Base-by-base conservation (phyloP, 1,284 basidiomycete species). In the Ceratobasidium theobromae region DNA sequence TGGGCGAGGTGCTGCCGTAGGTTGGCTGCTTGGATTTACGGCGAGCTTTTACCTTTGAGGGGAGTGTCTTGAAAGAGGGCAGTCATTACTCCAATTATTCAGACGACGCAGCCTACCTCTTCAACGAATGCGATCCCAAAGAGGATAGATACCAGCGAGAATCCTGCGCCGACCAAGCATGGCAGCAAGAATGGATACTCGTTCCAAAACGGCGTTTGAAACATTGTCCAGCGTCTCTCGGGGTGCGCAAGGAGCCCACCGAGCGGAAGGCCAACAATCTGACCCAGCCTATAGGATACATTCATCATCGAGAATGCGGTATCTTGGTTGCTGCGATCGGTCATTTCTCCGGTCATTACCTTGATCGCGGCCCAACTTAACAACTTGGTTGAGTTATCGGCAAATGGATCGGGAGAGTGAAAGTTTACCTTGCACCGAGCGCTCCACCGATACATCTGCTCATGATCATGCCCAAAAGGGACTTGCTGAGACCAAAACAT, bases 401-500 rank as follows among this genome's bases (percentile, higher is more conserved):
- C 45, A 11, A n/a, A 18, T 18, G 11, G 41, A 38, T 16, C 27
- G 54, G 25, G 41, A 21, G 4, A n/a, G 25, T 40, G 51, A 4
- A 16, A 23, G n/a, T 41, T 8, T 21, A 57, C 54, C 54, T 57
- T 21, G 54, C 54, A 43, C 67, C 67, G 27, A 64, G 41, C 1
- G 52, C 62, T 32, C 67, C 67, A n/a, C 66, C 55, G 23, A 70
- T 64, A 23, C 58, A 55, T 45, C 69, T 41, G 11, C 51, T 53
- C 18, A 67, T 3, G 12, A 70, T 38, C 53, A 70, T 52, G 8
- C 32, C 35, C 40, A 43, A 27, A 14, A 70, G 62, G 23, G 64
- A 57, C 18, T 48, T 68, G 25, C 69, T 70, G 21, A 70, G 16
- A 14, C 57, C 68, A 45, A 70, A 70, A 27, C 49, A 69, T 4